phyloP scores from a whole-genome alignment of 23 red algal species.

The Gracilaria vermiculophylla region DNA sequence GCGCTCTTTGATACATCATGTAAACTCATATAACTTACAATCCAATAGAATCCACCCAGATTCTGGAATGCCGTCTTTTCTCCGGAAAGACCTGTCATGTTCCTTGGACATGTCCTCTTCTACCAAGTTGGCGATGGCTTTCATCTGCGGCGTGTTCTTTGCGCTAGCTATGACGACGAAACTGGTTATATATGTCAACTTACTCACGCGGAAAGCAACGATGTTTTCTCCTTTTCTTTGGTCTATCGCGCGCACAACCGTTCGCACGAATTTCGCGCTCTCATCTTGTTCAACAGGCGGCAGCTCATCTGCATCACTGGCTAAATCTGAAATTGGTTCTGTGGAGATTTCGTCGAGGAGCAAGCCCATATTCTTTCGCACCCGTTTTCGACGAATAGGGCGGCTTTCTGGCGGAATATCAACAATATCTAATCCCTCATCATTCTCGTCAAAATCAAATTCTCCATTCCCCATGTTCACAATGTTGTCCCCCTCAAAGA shows the following conservation, averaged over 20 bases:
- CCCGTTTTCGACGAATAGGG: neutral
- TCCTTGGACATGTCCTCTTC: constrained; percentile 77
- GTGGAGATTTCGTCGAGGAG: constrained; percentile 43
- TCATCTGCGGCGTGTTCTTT: constrained; percentile 79
- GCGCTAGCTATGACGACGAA: constrained; percentile 83
- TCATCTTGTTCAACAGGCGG: constrained; percentile 75
- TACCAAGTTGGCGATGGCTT: constrained; percentile 85
- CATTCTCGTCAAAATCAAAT: constrained; percentile 11
- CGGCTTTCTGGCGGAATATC: neutral
- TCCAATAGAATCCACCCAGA: constrained; percentile 96
- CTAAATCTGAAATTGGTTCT: constrained; percentile 6
- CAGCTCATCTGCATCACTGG: constrained; percentile 45
- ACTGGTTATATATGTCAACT: constrained; percentile 75
- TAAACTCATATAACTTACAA: constrained; percentile 56
- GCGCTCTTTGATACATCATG: neutral
- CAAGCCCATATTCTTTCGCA: constrained; percentile 16
- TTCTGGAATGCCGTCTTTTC: constrained; percentile 46
- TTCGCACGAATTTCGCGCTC: constrained; percentile 36
- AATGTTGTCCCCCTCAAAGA: neutral
- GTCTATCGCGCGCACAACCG: constrained; percentile 75
- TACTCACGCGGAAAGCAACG: constrained; percentile 75
- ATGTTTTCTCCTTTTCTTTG: constrained; percentile 89
- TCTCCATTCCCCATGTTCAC: neutral
- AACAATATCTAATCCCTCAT: constrained; percentile 1
- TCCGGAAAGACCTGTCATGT: constrained; percentile 28